A percentile compares a stretch with the other conserved stretches of the same genome.
Evolutionary conservation across 1,139 yeast genomes (phyloP).

Genomic region (Groenewaldozyma auringiensis): DNA sequence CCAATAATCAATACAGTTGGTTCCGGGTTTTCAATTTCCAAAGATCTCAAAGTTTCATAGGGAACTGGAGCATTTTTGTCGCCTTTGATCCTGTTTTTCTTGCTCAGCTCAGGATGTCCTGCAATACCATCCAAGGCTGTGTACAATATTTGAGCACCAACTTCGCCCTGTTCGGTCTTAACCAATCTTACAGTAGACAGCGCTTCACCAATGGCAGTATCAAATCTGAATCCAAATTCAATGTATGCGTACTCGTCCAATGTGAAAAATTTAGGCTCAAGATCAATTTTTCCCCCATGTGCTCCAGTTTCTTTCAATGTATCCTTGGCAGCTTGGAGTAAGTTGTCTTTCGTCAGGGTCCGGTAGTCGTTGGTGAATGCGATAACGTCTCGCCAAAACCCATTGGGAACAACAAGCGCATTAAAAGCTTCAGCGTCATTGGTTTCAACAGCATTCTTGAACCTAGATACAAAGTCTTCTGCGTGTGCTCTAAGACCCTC

Average conservation of each 20-base stretch:
- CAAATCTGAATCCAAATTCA: slow-evolving; percentile 14
- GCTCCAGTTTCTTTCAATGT: slow-evolving; percentile 12
- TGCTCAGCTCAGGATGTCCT: slow-evolving; percentile 31
- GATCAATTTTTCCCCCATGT: slow-evolving; percentile 8
- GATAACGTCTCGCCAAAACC: slow-evolving; percentile 20
- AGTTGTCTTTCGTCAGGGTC: slow-evolving; percentile 16
- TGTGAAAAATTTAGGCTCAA: slow-evolving; percentile 5
- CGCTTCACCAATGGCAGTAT: slow-evolving; percentile 12
- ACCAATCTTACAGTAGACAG: slow-evolving; percentile 12
- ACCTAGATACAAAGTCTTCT: slow-evolving; percentile 10
- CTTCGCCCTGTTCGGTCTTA: slow-evolving; percentile 20
- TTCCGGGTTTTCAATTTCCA: slow-evolving; percentile 23
- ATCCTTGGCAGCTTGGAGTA: slow-evolving; percentile 19
- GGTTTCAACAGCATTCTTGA: slow-evolving; percentile 13
- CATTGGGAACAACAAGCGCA: slow-evolving; percentile 12
- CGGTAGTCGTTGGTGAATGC: slow-evolving; percentile 21
- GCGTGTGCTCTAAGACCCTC: slow-evolving; percentile 10
- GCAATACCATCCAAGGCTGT: slow-evolving; percentile 34
- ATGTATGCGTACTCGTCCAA: slow-evolving; percentile 14
- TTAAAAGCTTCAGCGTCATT: slow-evolving; percentile 13
- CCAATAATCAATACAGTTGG: slow-evolving; percentile 40
- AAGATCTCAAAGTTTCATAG: slow-evolving; percentile 18
- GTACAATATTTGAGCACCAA: slow-evolving; percentile 32
- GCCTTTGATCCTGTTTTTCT: slow-evolving; percentile 33
- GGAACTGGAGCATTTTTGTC: slow-evolving; percentile 8